Evolutionary conservation across 1,139 yeast species (phyloP), one percentile per base, ranked within the genome.

Genomic region (Scheffersomyces cryptocercus): DNA sequence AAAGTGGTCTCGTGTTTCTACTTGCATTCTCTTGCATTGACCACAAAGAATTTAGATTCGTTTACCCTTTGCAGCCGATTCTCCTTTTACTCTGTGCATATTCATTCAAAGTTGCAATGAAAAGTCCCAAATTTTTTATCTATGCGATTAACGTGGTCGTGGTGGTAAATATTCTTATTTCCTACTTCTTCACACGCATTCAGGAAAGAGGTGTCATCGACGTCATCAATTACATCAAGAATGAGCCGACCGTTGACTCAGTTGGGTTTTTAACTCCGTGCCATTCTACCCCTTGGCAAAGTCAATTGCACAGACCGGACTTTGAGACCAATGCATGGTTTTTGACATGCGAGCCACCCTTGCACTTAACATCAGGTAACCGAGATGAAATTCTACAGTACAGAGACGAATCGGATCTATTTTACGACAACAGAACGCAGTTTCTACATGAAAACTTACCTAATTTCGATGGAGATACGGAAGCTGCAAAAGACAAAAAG

Each of bases 201-300:
- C 93, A 93, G 58, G 99, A 95, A 64, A 72, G 87, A 24, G 99
- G 99, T 1, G 96, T 82, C 13, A 78, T 91, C 10, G 84, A 80
- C 38, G 82, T 91, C 0, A 73, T 87, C 15, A 62, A 77, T 10
- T 74, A 73, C 42, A 56, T 93, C 20, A 73, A 82, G 40, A 48
- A 61, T 7, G 67, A 75, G 10, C 65, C 73, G 0, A 53, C 59
- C 1, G 70, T 80, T 4, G 51, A 63, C 0, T 75, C 86, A 3
- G 68, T 90, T 35, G 96, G 96, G 1, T 85, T 93, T 52, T 62
- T 95, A 14, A 88, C 91, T 59, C 99, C 99, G 0, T 95, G 99
- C 56, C 99, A 95, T 62, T 91, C 98, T 0, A 91, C 98, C 0
- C 99, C 99, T 3, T 88, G 96, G 85, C 97, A 89, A 58, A 81